phyloP scores from a whole-genome alignment of 2,329 filamentous ascomycete species.

The Sporothrix luriei region DNA sequence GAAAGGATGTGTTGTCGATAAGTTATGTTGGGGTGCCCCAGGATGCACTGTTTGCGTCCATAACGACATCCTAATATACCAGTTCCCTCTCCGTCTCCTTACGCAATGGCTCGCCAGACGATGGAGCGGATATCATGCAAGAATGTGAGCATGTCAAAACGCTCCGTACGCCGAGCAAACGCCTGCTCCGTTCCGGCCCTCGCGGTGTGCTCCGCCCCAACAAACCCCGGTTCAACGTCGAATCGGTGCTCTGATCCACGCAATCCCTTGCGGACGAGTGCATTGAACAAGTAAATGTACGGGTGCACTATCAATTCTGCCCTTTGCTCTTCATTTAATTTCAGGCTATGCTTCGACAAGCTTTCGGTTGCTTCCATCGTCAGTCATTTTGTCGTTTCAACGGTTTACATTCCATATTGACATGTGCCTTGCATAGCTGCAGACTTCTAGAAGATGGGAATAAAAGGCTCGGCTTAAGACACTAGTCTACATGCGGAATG shows the following conservation, averaged over 20 bases:
- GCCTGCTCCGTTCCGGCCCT: background rate
- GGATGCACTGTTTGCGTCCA: background rate
- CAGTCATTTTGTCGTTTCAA: background rate
- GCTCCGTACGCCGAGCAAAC: background rate
- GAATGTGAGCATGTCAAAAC: background rate
- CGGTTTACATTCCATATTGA: background rate
- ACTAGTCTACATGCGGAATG: constrained; percentile 4
- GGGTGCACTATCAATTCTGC: background rate
- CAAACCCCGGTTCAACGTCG: background rate
- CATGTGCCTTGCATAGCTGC: background rate
- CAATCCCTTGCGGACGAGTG: background rate
- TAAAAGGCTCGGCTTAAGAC: background rate
- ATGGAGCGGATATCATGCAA: background rate
- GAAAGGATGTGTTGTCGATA: too few species aligned
- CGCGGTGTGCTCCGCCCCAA: constrained; percentile 12
- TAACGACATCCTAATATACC: too few species aligned
- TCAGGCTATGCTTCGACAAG: background rate
- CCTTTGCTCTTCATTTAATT: background rate
- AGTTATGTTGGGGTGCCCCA: background rate
- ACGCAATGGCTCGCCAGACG: background rate
- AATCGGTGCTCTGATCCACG: background rate
- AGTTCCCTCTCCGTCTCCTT: background rate
- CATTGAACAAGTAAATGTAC: too few species aligned
- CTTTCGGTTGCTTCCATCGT: too few species aligned
- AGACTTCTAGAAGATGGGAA: background rate